These are phyloP conservation scores for Microthlaspi erraticum DNA, from an alignment of 345 rosid species.

Conservation along the genomic window DNA sequence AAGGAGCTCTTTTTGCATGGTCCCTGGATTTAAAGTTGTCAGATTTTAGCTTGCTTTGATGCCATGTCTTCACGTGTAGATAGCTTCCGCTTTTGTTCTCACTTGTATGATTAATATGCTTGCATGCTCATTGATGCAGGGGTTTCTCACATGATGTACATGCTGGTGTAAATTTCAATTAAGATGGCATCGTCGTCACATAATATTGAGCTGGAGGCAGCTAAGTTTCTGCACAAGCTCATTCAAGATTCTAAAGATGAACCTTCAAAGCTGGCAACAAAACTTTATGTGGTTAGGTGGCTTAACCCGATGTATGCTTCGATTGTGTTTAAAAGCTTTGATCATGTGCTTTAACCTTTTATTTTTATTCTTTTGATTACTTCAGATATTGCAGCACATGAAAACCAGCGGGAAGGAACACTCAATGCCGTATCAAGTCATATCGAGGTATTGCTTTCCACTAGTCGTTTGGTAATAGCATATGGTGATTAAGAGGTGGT, in stretches of 20 bases:
- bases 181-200: conserved; percentile 75
- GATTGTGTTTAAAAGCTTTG: neutral
- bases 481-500: neutral
- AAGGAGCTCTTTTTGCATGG: too few relatives aligned
- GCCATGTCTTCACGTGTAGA: neutral
- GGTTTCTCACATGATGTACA: conserved; percentile 29
- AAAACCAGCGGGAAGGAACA: conserved; percentile 96
- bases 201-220: conserved; percentile 96
- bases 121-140: conserved; percentile 38
- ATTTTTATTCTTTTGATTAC: conserved; percentile 25
- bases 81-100: neutral
- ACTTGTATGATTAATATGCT: neutral
- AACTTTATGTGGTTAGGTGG: conserved; percentile 77
- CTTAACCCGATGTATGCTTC: conserved; percentile 28
- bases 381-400: conserved; percentile 97
- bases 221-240: conserved; percentile 96
- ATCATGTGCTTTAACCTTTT: conserved; percentile 24
- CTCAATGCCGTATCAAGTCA: conserved; percentile 99
- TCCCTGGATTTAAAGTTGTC: too few relatives aligned
- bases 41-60: neutral
- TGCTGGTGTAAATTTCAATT: conserved; percentile 6
- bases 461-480: neutral
- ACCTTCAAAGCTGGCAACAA: conserved; percentile 92
- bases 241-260: conserved; percentile 98
- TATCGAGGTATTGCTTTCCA: conserved; percentile 70